These are phyloP conservation scores for Paecilomyces niveus DNA, from an alignment of 2,329 filamentous ascomycete genomes.

Conservation along the genomic window DNA sequence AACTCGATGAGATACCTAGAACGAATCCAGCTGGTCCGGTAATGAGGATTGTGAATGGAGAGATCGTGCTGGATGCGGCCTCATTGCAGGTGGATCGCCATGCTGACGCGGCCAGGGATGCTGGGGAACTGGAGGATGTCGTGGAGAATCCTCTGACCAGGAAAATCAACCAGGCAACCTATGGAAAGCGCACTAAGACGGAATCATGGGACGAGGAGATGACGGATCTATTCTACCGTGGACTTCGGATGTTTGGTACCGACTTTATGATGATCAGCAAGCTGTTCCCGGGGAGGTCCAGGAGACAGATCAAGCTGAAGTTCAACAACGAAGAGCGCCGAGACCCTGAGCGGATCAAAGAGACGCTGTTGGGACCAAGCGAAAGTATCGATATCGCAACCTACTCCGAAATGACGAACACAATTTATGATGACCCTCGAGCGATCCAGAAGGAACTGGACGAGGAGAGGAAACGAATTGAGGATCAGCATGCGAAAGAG, in stretches of 20 bases:
- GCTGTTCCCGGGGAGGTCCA: slow-evolving; percentile 52
- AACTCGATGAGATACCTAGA: slow-evolving; percentile 13
- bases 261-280: slow-evolving; percentile 59
- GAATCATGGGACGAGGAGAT: slow-evolving; percentile 51
- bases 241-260: slow-evolving; percentile 56
- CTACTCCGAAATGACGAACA: slow-evolving; percentile 41
- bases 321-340: slow-evolving; percentile 55
- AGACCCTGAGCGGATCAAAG: slow-evolving; percentile 47
- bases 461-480: slow-evolving; percentile 39
- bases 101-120: slow-evolving; percentile 43
- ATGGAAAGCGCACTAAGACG: slow-evolving; percentile 44
- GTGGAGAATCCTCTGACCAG: slow-evolving; percentile 41
- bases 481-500: slow-evolving; percentile 40
- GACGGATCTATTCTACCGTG: slow-evolving; percentile 57
- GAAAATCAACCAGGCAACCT: slow-evolving; percentile 40
- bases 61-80: slow-evolving; percentile 48
- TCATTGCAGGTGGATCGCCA: slow-evolving; percentile 51
- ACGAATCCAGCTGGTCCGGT: slow-evolving; percentile 33
- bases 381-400: slow-evolving; percentile 37
- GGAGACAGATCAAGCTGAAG: slow-evolving; percentile 58
- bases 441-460: slow-evolving; percentile 35
- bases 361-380: slow-evolving; percentile 41
- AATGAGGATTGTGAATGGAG: slow-evolving; percentile 50
- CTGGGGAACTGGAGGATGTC: slow-evolving; percentile 39
- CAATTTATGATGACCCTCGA: slow-evolving; percentile 34